Evolutionary conservation across 352 stramenopile species (phyloP).

Genomic region (Blastocystis sp.): DNA sequence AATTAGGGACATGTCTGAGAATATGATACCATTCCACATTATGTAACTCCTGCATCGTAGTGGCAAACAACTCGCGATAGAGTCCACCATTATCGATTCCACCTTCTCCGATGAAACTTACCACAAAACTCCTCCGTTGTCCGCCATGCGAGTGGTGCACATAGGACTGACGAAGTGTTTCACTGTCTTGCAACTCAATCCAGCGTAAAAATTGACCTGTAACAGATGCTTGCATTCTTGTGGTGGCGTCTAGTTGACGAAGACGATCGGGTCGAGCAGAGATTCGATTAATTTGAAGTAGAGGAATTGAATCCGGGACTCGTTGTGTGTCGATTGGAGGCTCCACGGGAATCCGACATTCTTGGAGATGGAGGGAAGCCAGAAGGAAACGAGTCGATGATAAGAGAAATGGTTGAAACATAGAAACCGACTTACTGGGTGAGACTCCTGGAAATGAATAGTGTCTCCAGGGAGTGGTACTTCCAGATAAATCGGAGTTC

Average conservation of each 20-base stretch:
- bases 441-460: no score
- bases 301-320: background rate
- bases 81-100: conserved; percentile 43
- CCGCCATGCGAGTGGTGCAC: conserved; percentile 31
- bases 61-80: conserved; percentile 35
- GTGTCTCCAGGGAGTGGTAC: no score
- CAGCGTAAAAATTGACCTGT: background rate
- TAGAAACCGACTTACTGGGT: background rate
- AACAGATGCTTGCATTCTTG: background rate
- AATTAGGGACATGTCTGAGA: background rate
- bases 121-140: background rate
- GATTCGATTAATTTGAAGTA: background rate
- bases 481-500: no score
- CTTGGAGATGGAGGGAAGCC: background rate
- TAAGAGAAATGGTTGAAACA: background rate
- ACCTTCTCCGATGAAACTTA: conserved; percentile 14
- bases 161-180: background rate
- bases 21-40: background rate
- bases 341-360: background rate
- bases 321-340: background rate
- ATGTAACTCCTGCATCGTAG: conserved; percentile 48
- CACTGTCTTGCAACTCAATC: background rate
- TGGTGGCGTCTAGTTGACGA: background rate
- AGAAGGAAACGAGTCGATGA: background rate
- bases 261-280: background rate